phyloP scores from a whole-genome alignment of 2,329 filamentous ascomycete species.

The Cladophialophora carrionii region DNA sequence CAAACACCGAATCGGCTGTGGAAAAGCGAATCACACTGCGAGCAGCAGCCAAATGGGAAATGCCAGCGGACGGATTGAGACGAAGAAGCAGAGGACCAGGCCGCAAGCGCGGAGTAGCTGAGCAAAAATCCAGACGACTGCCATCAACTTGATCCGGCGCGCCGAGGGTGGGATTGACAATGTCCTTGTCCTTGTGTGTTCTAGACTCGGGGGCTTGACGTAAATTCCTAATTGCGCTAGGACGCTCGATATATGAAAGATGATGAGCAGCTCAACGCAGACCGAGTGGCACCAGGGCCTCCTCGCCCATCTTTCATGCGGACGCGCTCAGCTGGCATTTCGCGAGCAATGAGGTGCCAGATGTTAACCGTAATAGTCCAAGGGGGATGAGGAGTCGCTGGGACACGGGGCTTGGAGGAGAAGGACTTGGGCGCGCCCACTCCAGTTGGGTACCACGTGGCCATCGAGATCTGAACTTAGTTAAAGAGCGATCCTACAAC shows the following conservation, averaged over 20 bases:
- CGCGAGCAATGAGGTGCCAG: neutral
- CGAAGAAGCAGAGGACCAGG: neutral
- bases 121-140: neutral
- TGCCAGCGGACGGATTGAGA: neutral
- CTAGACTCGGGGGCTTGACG: slow-evolving; percentile 1
- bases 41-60: slow-evolving; percentile 8
- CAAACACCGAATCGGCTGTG: neutral
- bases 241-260: neutral
- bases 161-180: neutral
- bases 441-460: slow-evolving; percentile 2
- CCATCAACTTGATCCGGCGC: neutral
- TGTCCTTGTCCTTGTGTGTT: neutral
- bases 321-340: neutral
- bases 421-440: neutral
- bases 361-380: neutral
- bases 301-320: neutral
- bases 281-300: neutral
- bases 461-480: slow-evolving; percentile 9
- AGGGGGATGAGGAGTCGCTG: neutral
- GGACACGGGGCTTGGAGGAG: neutral
- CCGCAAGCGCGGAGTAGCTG: neutral
- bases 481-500: slow-evolving; percentile 3
- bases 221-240: neutral
- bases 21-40: neutral
- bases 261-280: neutral